Percentiles rank a stretch among this genome's conserved stretches.
Evolutionary conservation across 257 asterid species (phyloP).

Genomic region (Jasminum sambac): DNA sequence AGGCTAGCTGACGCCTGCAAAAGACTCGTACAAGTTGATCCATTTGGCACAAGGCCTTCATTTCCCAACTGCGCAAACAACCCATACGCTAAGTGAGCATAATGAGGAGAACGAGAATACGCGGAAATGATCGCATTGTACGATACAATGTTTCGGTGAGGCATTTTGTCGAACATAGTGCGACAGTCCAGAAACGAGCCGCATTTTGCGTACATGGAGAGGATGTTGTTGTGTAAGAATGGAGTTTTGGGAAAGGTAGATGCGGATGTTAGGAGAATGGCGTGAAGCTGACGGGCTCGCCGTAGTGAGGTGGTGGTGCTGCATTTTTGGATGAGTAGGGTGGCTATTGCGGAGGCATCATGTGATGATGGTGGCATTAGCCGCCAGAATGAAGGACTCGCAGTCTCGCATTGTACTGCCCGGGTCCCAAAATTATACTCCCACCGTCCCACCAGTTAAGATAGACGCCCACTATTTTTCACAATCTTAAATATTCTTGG

Average conservation of each 20-base stretch:
- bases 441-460: no score
- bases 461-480: no score
- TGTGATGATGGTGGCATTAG: slow-evolving; percentile 47
- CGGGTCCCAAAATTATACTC: no score
- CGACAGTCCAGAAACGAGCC: slow-evolving; percentile 54
- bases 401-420: background rate
- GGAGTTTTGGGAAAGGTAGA: slow-evolving; percentile 32
- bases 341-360: slow-evolving; percentile 42
- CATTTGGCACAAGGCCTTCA: slow-evolving; percentile 52
- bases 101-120: slow-evolving; percentile 47
- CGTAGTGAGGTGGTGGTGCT: slow-evolving; percentile 46
- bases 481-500: no score
- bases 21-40: slow-evolving; percentile 64
- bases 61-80: slow-evolving; percentile 40
- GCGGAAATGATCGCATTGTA: slow-evolving; percentile 70
- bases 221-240: slow-evolving; percentile 59
- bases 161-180: slow-evolving; percentile 77
- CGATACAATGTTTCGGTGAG: slow-evolving; percentile 63
- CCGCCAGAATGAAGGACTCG: background rate
- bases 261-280: slow-evolving; percentile 54
- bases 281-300: slow-evolving; percentile 74
- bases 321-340: slow-evolving; percentile 56
- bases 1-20: slow-evolving; percentile 60
- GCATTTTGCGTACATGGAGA: slow-evolving; percentile 76
- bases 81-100: slow-evolving; percentile 38